phyloP scores from a whole-genome alignment of 768 basidiomycete genomes.

The Termitomyces sp. region DNA sequence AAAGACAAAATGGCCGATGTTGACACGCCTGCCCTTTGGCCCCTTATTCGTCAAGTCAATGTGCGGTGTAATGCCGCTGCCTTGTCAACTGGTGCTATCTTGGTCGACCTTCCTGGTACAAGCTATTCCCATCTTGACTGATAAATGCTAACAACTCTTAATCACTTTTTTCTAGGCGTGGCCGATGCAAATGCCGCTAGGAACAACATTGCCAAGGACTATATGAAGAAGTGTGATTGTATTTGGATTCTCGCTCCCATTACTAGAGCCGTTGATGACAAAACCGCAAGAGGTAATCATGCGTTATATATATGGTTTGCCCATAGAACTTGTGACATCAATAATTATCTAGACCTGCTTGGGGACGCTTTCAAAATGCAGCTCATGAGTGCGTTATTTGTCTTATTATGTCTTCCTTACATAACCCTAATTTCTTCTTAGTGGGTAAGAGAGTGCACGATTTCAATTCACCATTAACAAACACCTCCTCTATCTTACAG shows the following conservation, averaged over 20 bases:
- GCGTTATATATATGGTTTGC: neutral
- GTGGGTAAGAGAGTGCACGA: slow-evolving; percentile 38
- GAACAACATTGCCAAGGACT: slow-evolving; percentile 60
- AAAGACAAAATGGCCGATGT: slow-evolving; percentile 21
- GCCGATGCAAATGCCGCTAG: slow-evolving; percentile 66
- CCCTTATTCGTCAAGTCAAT: slow-evolving; percentile 60
- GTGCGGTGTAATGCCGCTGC: slow-evolving; percentile 53
- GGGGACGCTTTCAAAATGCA: slow-evolving; percentile 66
- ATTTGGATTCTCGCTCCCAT: slow-evolving; percentile 71
- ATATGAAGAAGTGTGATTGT: slow-evolving; percentile 65
- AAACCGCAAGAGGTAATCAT: slow-evolving; percentile 52
- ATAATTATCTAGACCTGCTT: slow-evolving; percentile 43
- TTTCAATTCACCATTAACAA: neutral
- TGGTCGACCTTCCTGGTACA: slow-evolving; percentile 66
- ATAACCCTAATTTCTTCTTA: slow-evolving; percentile 17
- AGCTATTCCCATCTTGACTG: neutral
- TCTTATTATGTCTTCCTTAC: neutral
- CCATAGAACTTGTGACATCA: neutral
- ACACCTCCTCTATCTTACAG: slow-evolving; percentile 25
- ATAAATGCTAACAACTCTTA: neutral
- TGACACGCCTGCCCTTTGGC: slow-evolving; percentile 53
- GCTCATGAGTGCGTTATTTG: slow-evolving; percentile 48
- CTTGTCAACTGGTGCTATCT: slow-evolving; percentile 55
- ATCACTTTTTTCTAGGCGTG: slow-evolving; percentile 34
- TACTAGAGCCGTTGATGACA: slow-evolving; percentile 62